Conservation (phyloP, 306 rosid species). For the Crataegus laevigata region DNA sequence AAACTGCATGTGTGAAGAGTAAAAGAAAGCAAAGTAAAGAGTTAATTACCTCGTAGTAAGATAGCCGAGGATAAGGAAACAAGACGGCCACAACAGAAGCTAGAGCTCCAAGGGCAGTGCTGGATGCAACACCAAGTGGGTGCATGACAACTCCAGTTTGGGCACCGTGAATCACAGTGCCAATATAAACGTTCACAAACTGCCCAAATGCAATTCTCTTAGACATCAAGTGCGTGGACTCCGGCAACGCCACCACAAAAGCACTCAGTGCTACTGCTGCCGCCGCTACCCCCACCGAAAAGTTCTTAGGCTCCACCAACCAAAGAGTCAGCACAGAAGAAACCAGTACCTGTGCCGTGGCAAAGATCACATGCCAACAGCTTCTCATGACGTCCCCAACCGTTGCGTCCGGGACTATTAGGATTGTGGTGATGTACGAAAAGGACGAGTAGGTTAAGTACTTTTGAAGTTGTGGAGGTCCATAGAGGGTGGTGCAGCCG, state of each 20-base stretch:
- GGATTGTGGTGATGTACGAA: conserved; percentile 52
- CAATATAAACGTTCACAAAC: conserved; percentile 62
- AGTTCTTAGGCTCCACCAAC: conserved; percentile 42
- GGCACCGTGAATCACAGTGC: conserved; percentile 40
- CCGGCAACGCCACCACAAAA: conserved; percentile 59
- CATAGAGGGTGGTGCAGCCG: conserved; percentile 38
- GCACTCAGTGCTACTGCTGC: conserved; percentile 24
- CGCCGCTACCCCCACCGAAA: conserved; percentile 19
- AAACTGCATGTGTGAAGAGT: background rate
- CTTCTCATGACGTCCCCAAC: conserved; percentile 64
- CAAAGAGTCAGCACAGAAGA: conserved; percentile 31
- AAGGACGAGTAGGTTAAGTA: conserved; percentile 49
- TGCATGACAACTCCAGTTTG: conserved; percentile 26
- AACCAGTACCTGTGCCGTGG: conserved; percentile 32
- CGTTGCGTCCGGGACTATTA: conserved; percentile 50
- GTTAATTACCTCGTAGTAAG: conserved; percentile 37
- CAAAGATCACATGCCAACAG: conserved; percentile 43
- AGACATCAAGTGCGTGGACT: conserved; percentile 41
- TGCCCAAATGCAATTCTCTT: conserved; percentile 71
- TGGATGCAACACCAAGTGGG: conserved; percentile 45
- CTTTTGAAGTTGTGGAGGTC: conserved; percentile 31
- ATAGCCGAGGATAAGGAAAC: conserved; percentile 57
- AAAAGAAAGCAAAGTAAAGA: background rate
- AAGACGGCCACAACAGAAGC: conserved; percentile 60
- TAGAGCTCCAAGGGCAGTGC: conserved; percentile 61